phyloP scores from a whole-genome alignment of 164 flowering plant genomes.

The Vitis rotundifolia region DNA sequence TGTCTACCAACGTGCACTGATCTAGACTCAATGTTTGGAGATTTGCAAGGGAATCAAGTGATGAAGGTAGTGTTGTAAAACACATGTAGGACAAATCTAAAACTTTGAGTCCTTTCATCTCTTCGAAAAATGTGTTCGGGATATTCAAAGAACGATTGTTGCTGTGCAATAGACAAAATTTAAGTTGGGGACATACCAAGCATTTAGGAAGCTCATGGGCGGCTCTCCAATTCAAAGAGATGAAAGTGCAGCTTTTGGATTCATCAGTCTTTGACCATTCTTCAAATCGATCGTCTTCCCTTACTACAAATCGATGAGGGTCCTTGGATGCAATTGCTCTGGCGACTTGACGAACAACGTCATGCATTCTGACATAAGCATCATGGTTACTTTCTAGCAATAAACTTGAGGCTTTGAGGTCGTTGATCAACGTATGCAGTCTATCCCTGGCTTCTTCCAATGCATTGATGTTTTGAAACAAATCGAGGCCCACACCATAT shows the following conservation, averaged over 20 bases:
- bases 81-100: not conserved
- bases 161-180: not conserved
- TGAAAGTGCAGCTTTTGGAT: not conserved
- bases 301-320: not conserved
- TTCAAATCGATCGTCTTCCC: not conserved
- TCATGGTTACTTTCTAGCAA: too few relatives aligned
- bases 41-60: not conserved
- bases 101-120: constrained; percentile 16
- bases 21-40: constrained; percentile 18
- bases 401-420: constrained; percentile 3
- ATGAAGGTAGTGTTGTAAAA: constrained; percentile 1
- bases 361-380: too few relatives aligned
- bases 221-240: not conserved
- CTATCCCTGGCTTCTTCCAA: constrained; percentile 14
- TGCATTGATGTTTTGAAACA: not conserved
- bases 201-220: constrained; percentile 11
- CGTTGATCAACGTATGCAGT: not conserved
- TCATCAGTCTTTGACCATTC: not conserved
- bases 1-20: not conserved
- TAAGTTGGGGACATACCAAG: constrained; percentile 9
- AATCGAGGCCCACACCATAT: constrained; percentile 6
- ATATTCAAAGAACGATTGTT: not conserved
- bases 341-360: too few relatives aligned
- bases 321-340: too few relatives aligned
- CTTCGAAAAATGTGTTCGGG: constrained; percentile 11